Percentiles rank a stretch among this genome's conserved stretches.
Evolutionary conservation across 148 eudicot species (phyloP).

Genomic region (Chenopodium suecicum): DNA sequence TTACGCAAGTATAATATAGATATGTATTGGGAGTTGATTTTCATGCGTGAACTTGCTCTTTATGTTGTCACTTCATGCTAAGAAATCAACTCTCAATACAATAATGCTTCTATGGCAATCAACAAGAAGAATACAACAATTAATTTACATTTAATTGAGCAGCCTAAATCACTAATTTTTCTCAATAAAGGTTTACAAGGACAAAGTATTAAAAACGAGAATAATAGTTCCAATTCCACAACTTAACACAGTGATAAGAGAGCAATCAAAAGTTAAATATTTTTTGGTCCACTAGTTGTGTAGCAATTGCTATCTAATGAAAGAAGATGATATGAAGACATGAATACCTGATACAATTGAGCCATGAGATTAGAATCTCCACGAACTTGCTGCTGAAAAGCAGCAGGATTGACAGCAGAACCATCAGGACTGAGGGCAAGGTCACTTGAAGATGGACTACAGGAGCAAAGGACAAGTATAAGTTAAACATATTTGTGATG

Average conservation of each 20-base stretch:
- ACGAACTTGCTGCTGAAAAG: slow-evolving; percentile 80
- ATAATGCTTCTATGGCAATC: no score
- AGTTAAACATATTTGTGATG: no score
- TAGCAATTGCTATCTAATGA: neutral
- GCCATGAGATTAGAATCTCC: slow-evolving; percentile 78
- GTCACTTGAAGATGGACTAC: slow-evolving; percentile 52
- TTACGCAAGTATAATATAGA: no score
- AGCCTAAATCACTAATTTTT: neutral
- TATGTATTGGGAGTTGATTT: no score
- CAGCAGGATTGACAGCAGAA: slow-evolving; percentile 94
- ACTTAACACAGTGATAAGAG: slow-evolving; percentile 1
- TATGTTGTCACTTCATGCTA: no score
- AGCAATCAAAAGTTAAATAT: neutral
- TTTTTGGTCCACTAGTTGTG: neutral
- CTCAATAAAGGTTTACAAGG: neutral
- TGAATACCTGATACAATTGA: slow-evolving; percentile 77
- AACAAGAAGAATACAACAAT: neutral
- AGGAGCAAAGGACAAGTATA: neutral
- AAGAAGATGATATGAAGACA: neutral
- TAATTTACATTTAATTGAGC: neutral
- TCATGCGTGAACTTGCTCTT: no score
- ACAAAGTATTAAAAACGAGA: neutral
- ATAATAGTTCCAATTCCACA: neutral
- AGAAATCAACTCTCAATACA: neutral
- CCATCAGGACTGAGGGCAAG: slow-evolving; percentile 79